Evolutionary conservation across 352 stramenopile species (phyloP), one percentile per base, ranked within the genome.

Genomic region (Phytopythium sindhum): DNA sequence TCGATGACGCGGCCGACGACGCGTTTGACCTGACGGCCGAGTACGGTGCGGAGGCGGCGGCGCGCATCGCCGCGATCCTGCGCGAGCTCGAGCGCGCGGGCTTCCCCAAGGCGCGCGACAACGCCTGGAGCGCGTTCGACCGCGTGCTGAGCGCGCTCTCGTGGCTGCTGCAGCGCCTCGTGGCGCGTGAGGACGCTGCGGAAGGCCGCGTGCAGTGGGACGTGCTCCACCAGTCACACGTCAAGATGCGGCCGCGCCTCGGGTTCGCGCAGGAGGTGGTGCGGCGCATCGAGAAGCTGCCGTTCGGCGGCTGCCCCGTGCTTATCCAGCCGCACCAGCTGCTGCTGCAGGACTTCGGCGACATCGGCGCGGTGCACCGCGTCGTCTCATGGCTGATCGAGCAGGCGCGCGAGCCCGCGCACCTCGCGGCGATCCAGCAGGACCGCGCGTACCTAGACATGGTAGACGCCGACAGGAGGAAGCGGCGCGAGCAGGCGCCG

Each of bases 301-400:
- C 57, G 28, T 63, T 68, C 29, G 51, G 51, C 28, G 53, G 50
- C 2, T 77, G 69, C 52, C 72, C 69, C 11, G 64, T 73, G 12
- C 53, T 63, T 0, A 72, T 92, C 48, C 84, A 92, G 61, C 80
- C 84, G 31, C 84, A 92, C 55, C 80, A 92, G 65, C 67, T 90
- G 61, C 68, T 92, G 44, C 70, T 92, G n/a, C 84, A 92, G 59
- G 84, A 90, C 64, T 90, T 86, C 65, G 80, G 81, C 42, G 84
- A 92, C 55, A 80, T 90, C 57, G 74, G 80, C 48, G 72, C 78
- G 7, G 76, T 92, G 48, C 57, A 77, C 6, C 70, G 75, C 15
- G 60, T 90, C 24, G 70, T 90, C 0, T 6, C 57, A 39, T 89
- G 80, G 84, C 69, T 92, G n/a, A 53, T 90, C 17, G 72, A 75